phyloP scores from a whole-genome alignment of 345 rosid genomes.

The Corchorus olitorius region DNA sequence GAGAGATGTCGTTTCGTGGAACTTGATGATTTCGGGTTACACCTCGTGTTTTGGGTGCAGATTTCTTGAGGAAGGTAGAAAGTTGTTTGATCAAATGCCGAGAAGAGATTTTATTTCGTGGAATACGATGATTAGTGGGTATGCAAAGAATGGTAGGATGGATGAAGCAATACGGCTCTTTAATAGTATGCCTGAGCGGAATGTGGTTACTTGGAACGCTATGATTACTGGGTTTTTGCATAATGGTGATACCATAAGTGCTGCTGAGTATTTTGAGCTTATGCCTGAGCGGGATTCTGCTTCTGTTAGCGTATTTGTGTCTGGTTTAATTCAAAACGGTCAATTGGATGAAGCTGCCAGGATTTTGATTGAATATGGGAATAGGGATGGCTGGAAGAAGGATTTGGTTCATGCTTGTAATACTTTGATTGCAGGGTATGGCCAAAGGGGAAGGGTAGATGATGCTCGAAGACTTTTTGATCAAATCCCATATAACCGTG shows the following conservation, averaged over 20 bases:
- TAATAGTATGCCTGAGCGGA: conserved; percentile 19
- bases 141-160: conserved; percentile 24
- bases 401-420: conserved; percentile 18
- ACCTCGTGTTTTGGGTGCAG: conserved; percentile 10
- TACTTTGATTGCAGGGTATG: conserved; percentile 21
- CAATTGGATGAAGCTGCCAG: conserved; percentile 19
- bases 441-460: conserved; percentile 22
- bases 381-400: neutral
- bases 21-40: conserved; percentile 21
- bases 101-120: conserved; percentile 10
- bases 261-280: conserved; percentile 15
- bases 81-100: conserved; percentile 24
- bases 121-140: conserved; percentile 29
- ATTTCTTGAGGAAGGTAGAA: conserved; percentile 20
- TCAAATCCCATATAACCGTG: conserved; percentile 13
- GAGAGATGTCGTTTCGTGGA: conserved; percentile 20
- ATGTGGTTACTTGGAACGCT: conserved; percentile 28
- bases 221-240: conserved; percentile 24
- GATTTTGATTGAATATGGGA: conserved; percentile 11
- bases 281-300: conserved; percentile 18
- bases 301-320: conserved; percentile 19
- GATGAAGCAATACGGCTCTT: conserved; percentile 20
- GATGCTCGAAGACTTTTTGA: conserved; percentile 23
- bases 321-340: conserved; percentile 20
- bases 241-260: conserved; percentile 19